Evolutionary conservation across 352 stramenopile species (phyloP), one percentile per base, ranked within the genome.

Genomic region (Pythium aquatile): DNA sequence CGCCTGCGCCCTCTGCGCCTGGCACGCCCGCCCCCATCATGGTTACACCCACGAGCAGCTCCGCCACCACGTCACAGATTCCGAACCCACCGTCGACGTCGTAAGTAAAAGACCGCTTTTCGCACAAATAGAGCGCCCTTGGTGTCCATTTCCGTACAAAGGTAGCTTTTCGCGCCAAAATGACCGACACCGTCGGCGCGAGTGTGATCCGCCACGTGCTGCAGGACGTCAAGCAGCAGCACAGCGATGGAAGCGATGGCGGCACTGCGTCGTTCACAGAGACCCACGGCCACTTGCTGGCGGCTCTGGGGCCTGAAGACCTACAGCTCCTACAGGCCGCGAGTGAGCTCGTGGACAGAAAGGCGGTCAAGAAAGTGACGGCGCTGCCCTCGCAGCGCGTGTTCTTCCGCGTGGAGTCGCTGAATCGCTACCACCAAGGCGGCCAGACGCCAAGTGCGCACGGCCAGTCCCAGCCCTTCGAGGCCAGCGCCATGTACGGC

Each of bases 361-460:
- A 69, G 40, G 55, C 80, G 11, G 76, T 90, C 2, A 74, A 78
- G n/a, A 76, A 74, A 24, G 68, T 89, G 35, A 76, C 58, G 5
- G 76, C 79, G 20, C 61, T 72, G 61, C 82, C 82, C 17, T 87
- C 75, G 10, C 49, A 65, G 37, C 76, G 79, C 46, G 56, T 24
- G 16, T 91, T 91, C 69, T 91, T 79, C 69, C 82, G 82, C 37
- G 78, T 91, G 17, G 75, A 85, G 29, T 91, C 82, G 39, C 75
- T 88, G n/a, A 82, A 75, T 35, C 83, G 80, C 10, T 90, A 81
- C 68, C 74, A 74, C 10, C 51, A 60, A 16, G n/a, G 44, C 17
- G 37, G 37, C 37, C n/a, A 51, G 7, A 5, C 42, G 14, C n/a
- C 44, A 2, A 5, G 1, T 33, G 6, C 37, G 16, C 44, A 33